These are phyloP conservation scores for Pythium scleroteichum DNA, from an alignment of 352 stramenopile genomes.

Conservation along the genomic window DNA sequence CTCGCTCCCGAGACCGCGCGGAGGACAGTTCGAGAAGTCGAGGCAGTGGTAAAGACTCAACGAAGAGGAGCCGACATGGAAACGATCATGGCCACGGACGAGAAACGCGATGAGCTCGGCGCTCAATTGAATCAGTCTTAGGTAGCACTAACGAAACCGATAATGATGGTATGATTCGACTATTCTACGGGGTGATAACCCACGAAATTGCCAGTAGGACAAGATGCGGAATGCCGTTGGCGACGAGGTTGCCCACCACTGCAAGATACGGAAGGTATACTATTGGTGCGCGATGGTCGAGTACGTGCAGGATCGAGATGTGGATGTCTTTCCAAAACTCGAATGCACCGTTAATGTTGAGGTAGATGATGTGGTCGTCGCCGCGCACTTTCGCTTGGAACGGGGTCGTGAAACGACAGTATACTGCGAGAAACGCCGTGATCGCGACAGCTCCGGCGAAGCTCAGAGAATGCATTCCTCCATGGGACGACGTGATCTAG, in stretches of 20 bases:
- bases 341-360: conserved; percentile 83
- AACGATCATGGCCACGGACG: neutral
- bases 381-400: conserved; percentile 65
- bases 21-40: neutral
- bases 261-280: conserved; percentile 76
- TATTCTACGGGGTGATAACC: conserved; percentile 36
- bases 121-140: too few relatives aligned
- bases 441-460: conserved; percentile 57
- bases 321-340: conserved; percentile 85
- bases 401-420: conserved; percentile 57
- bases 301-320: conserved; percentile 65
- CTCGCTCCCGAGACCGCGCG: neutral
- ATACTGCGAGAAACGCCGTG: conserved; percentile 62
- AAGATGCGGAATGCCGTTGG: conserved; percentile 72
- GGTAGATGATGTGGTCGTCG: conserved; percentile 71
- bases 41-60: neutral
- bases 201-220: conserved; percentile 60
- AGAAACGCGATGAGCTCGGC: neutral
- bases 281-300: conserved; percentile 67
- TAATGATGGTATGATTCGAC: too few relatives aligned
- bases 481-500: conserved; percentile 63
- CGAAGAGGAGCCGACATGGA: neutral
- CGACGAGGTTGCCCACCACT: conserved; percentile 63
- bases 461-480: conserved; percentile 74
- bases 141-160: too few relatives aligned